These are phyloP conservation scores for Nemania bipapillata DNA, from an alignment of 2,329 filamentous ascomycete species.

Conservation along the genomic window DNA sequence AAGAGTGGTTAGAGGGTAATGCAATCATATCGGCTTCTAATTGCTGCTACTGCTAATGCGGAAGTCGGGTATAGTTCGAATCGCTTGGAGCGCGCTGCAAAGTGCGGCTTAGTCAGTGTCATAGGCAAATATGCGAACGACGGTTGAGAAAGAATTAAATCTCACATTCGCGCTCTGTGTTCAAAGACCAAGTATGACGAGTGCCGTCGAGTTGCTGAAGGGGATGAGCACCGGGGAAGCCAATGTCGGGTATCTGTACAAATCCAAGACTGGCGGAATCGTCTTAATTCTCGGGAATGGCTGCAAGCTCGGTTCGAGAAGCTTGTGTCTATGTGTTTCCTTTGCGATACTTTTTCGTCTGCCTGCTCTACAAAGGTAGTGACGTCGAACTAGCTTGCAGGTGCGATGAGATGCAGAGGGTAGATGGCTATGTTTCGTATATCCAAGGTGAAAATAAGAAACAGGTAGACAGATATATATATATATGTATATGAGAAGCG, in stretches of 20 bases:
- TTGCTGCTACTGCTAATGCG: constrained; percentile 12
- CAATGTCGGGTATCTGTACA: background rate
- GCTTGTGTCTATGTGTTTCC: background rate
- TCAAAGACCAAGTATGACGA: constrained; percentile 6
- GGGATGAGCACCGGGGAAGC: background rate
- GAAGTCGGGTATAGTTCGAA: constrained; percentile 28
- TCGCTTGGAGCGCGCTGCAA: constrained; percentile 35
- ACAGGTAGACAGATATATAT: constrained; percentile 13
- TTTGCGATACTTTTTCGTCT: constrained; percentile 1
- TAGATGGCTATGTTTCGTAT: constrained; percentile 10
- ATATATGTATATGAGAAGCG: constrained; percentile 26
- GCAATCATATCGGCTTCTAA: constrained; percentile 45
- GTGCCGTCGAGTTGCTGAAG: constrained; percentile 15
- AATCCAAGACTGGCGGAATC: constrained; percentile 13
- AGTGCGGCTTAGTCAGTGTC: constrained; percentile 38
- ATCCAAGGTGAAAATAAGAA: constrained; percentile 15
- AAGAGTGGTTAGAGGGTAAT: constrained; percentile 47
- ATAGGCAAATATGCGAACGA: constrained; percentile 25
- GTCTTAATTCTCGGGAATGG: background rate
- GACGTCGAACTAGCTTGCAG: constrained; percentile 10
- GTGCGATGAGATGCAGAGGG: constrained; percentile 3
- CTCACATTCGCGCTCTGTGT: constrained; percentile 40
- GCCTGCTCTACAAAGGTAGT: background rate
- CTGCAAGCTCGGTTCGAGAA: background rate
- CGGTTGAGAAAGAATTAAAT: constrained; percentile 16